Evolutionary conservation across 129 eudicot species (phyloP).

Genomic region (Centaurea solstitialis): DNA sequence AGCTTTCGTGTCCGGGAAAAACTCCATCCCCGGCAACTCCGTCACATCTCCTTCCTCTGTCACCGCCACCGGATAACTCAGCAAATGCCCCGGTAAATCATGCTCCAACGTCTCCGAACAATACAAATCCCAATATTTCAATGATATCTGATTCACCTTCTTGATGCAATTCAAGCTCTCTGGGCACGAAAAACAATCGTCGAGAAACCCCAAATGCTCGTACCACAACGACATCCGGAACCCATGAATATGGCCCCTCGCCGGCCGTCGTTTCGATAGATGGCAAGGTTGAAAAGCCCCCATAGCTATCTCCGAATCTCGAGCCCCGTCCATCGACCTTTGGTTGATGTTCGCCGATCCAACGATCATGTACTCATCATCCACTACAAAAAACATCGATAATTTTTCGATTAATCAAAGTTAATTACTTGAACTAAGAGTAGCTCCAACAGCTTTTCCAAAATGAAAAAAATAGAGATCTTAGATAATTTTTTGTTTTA

Average conservation of each 20-base stretch:
- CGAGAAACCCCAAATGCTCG: conserved; percentile 73
- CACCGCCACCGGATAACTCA: conserved; percentile 63
- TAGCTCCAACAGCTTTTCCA: too few relatives aligned
- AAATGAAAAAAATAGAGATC: too few relatives aligned
- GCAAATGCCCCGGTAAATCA: conserved; percentile 68
- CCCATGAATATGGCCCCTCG: conserved; percentile 73
- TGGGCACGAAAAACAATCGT: conserved; percentile 43
- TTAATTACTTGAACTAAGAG: not conserved
- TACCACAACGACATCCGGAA: conserved; percentile 83
- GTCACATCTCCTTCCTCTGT: conserved; percentile 56
- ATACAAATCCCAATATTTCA: conserved; percentile 61
- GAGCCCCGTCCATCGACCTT: conserved; percentile 83
- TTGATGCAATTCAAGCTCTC: conserved; percentile 49
- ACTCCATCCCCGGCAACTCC: conserved; percentile 51
- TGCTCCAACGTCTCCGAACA: conserved; percentile 41
- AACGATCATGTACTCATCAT: conserved; percentile 79
- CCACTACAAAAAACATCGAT: conserved; percentile 44
- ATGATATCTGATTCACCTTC: conserved; percentile 52
- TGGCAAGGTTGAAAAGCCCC: conserved; percentile 85
- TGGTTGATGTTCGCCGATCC: conserved; percentile 89
- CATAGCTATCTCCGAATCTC: conserved; percentile 93
- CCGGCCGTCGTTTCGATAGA: conserved; percentile 43
- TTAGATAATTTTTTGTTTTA: too few relatives aligned
- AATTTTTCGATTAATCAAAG: not conserved
- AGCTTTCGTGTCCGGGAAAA: conserved; percentile 79